A percentile compares a stretch with the other conserved stretches of the same genome.
Conservation (phyloP, 2,329 filamentous ascomycete genomes). For the Didymella exigua region DNA sequence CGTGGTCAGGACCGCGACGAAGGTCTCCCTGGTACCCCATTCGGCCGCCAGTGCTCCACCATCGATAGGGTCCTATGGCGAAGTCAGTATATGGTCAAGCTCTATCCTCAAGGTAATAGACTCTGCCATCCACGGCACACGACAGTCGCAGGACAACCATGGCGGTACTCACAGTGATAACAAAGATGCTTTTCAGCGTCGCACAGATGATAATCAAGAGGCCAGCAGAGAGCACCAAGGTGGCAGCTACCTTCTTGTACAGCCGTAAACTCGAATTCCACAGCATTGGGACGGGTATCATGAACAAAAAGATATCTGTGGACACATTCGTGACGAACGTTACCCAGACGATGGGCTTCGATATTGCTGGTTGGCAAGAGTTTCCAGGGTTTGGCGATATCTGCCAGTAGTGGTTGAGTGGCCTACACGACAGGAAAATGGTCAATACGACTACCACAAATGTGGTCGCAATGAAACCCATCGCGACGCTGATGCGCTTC, state of each 20-base stretch:
- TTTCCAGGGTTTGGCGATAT: conserved; percentile 62
- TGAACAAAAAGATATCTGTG: conserved; percentile 64
- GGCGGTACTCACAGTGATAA: conserved; percentile 45
- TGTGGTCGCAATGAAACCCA: conserved; percentile 55
- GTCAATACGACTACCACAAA: conserved; percentile 58
- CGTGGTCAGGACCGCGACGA: conserved; percentile 53
- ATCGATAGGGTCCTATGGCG: conserved; percentile 41
- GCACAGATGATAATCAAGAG: conserved; percentile 63
- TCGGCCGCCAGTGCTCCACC: conserved; percentile 51
- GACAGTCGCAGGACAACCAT: background rate
- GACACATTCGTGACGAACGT: conserved; percentile 56
- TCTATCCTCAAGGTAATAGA: background rate
- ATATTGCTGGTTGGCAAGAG: conserved; percentile 17
- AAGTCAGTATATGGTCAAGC: background rate
- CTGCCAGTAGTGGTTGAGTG: conserved; percentile 63
- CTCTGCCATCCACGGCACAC: background rate
- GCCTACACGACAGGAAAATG: conserved; percentile 59
- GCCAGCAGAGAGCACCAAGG: conserved; percentile 62
- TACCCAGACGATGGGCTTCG: conserved; percentile 18
- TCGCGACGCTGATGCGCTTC: conserved; percentile 54
- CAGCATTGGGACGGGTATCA: conserved; percentile 63
- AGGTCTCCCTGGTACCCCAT: conserved; percentile 56
- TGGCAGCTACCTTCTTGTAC: conserved; percentile 59
- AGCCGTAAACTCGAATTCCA: conserved; percentile 57
- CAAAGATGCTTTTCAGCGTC: conserved; percentile 60